Evolutionary conservation across 2,329 filamentous ascomycete species (phyloP).

Genomic region (Xylariaceae sp.): DNA sequence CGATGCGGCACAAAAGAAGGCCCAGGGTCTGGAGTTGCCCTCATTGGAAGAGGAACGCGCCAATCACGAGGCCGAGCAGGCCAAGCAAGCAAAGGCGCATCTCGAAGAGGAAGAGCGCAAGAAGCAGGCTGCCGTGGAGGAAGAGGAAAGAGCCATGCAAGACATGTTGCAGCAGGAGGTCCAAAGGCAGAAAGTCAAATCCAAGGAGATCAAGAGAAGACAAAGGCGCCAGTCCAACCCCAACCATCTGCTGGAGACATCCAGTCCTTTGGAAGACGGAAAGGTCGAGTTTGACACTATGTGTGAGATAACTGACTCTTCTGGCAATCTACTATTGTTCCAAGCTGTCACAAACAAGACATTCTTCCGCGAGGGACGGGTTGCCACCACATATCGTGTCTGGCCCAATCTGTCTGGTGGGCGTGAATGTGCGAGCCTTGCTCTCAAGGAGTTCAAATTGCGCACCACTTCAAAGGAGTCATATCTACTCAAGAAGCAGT

Average conservation of each 20-base stretch:
- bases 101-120: conserved; percentile 49
- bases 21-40: conserved; percentile 70
- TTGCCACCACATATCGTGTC: conserved; percentile 68
- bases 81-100: conserved; percentile 54
- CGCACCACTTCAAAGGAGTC: conserved; percentile 53
- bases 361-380: conserved; percentile 59
- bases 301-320: conserved; percentile 58
- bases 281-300: conserved; percentile 62
- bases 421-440: conserved; percentile 57
- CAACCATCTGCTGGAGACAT: conserved; percentile 30
- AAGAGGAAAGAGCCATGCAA: conserved; percentile 67
- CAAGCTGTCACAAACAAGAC: conserved; percentile 67
- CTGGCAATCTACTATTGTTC: conserved; percentile 63
- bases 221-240: conserved; percentile 44
- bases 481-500: conserved; percentile 66
- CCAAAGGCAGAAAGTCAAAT: conserved; percentile 60
- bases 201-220: conserved; percentile 60
- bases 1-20: conserved; percentile 75
- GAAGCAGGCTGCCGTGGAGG: conserved; percentile 52
- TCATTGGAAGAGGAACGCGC: conserved; percentile 88
- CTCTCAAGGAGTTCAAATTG: conserved; percentile 68
- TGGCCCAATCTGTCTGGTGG: conserved; percentile 58
- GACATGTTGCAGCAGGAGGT: conserved; percentile 71
- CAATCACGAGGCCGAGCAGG: conserved; percentile 70
- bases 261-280: conserved; percentile 26